Base-by-base conservation (phyloP, 2,329 filamentous ascomycete genomes). In the Aquanectria penicillioides region DNA sequence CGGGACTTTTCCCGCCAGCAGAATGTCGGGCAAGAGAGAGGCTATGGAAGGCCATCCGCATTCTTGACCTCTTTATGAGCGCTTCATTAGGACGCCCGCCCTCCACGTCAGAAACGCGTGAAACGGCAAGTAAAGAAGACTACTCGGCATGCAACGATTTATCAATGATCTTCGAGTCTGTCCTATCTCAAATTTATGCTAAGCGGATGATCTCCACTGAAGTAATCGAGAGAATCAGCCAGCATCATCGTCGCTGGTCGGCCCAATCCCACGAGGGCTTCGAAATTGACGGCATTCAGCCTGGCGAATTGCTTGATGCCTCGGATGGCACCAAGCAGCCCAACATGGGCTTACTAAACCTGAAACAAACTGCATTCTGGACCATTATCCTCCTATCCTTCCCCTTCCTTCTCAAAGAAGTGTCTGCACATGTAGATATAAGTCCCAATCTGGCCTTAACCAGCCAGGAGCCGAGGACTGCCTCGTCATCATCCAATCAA, bases 341-440 rank as follows among this genome's bases (percentile, higher is more conserved):
- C 0, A 70, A 70, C 1, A 63, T 69, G 23, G 67, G 67, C 1
- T 50, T 69, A 4, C 51, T 70, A 2, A 69, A 78, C 18, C 59
- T 78, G 8, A 77, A 76, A 28, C 63, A 74, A 18, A 75, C 73
- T 0, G 76, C 75, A 2, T 77, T 78, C 50, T 77, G 74, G 73
- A 73, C 73, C 0, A 72, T 78, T 12, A 77, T 78, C 63, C 63
- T 78, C 1, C 38, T 77, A 0, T 75, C 76, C 0, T 69, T 74
- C 5, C 76, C 75, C 0, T 77, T 76, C 15, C 67, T 78, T 0
- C 67, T 76, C 31, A 71, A 76, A 9, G 63, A 65, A 4, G 67
- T 69, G 4, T 67, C 64, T 22, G 57, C 65, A 2, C 66, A 70
- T 3, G 63, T 69, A 6, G 64, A 69, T 15, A 57, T 64, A 4